Evolutionary conservation across 2,329 filamentous ascomycete genomes (phyloP).

Genomic region (Mycosphaerella sp.): DNA sequence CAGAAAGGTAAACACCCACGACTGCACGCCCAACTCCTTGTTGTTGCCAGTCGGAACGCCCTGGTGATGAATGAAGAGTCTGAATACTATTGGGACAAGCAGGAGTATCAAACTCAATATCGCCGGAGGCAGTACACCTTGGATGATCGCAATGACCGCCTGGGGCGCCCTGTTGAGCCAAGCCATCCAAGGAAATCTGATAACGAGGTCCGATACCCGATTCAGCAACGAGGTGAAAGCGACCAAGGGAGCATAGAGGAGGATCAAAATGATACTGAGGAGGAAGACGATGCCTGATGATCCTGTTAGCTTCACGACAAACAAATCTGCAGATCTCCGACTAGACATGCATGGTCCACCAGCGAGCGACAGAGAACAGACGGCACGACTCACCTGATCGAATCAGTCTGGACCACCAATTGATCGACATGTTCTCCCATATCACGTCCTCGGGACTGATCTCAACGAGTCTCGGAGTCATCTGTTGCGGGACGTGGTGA

Average conservation of each 20-base stretch:
- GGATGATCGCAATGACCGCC: constrained; percentile 60
- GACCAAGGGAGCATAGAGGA: constrained; percentile 87
- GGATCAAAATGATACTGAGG: constrained; percentile 66
- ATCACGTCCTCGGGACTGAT: constrained; percentile 88
- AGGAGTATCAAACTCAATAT: constrained; percentile 71
- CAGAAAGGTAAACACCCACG: constrained; percentile 88
- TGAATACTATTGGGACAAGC: constrained; percentile 74
- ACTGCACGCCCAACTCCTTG: constrained; percentile 75
- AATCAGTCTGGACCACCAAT: constrained; percentile 86
- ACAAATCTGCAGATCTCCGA: background rate
- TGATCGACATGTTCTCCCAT: constrained; percentile 96
- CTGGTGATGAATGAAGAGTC: constrained; percentile 64
- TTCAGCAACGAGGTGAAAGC: constrained; percentile 79
- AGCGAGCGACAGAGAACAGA: background rate
- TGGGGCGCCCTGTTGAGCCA: constrained; percentile 61
- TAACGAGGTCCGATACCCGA: constrained; percentile 65
- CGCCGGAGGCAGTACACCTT: constrained; percentile 78
- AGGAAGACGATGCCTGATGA: constrained; percentile 51
- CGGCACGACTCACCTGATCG: constrained; percentile 45
- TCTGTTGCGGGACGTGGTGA: constrained; percentile 86
- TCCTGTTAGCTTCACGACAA: background rate
- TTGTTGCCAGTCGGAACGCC: constrained; percentile 78
- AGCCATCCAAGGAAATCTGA: constrained; percentile 59
- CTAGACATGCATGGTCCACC: too few relatives aligned
- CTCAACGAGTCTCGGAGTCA: constrained; percentile 88